These are phyloP conservation scores for Pseudogymnoascus sp. DNA, from an alignment of 2,329 filamentous ascomycete genomes.

Conservation along the genomic window DNA sequence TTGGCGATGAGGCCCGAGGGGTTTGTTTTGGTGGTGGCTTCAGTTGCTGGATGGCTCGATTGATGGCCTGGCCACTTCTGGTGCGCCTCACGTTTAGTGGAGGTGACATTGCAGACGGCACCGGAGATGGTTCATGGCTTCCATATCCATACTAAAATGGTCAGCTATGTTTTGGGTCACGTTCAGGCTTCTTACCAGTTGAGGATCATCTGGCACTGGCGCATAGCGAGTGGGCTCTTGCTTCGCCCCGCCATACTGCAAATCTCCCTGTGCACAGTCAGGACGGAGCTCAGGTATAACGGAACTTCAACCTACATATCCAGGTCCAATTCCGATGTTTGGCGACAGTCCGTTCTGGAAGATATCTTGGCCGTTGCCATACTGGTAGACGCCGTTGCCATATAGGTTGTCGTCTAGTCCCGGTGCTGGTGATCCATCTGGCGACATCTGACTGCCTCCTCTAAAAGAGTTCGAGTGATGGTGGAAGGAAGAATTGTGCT, in stretches of 20 bases:
- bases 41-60: slow-evolving; percentile 21
- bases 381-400: background rate
- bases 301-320: background rate
- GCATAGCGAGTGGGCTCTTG: background rate
- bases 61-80: slow-evolving; percentile 24
- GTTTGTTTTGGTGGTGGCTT: slow-evolving; percentile 24
- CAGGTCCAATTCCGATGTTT: background rate
- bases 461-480: background rate
- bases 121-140: slow-evolving; percentile 47
- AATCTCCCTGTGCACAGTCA: background rate
- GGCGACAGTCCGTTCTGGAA: background rate
- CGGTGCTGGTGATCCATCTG: background rate
- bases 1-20: slow-evolving; percentile 12
- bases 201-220: background rate
- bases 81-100: slow-evolving; percentile 22
- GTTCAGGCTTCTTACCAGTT: background rate
- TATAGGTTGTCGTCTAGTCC: background rate
- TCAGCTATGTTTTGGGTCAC: background rate
- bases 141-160: slow-evolving; percentile 35
- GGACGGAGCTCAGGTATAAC: background rate
- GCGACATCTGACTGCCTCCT: background rate
- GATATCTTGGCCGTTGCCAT: background rate
- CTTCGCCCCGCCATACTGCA: background rate
- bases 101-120: slow-evolving; percentile 33
- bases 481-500: background rate